phyloP scores from a whole-genome alignment of 2,329 filamentous ascomycete species.

The Ophiostoma angusticollis region DNA sequence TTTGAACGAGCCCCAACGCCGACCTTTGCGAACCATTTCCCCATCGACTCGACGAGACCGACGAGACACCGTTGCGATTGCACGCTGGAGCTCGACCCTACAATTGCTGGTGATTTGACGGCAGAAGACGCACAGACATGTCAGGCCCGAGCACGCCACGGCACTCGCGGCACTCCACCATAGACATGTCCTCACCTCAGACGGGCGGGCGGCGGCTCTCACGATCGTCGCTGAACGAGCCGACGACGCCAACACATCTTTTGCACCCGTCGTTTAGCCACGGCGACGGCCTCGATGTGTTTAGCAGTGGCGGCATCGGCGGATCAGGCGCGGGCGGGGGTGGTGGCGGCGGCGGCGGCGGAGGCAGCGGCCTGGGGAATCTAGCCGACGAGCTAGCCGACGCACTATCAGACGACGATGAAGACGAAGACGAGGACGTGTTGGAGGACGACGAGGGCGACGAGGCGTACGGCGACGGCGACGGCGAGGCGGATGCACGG shows the following conservation, averaged over 20 bases:
- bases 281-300: conserved; percentile 24
- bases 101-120: no score
- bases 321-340: no score
- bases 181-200: conserved; percentile 37
- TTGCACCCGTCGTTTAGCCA: conserved; percentile 36
- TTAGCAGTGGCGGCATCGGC: conserved; percentile 16
- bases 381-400: conserved; percentile 71
- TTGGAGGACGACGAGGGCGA: conserved; percentile 23
- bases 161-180: conserved; percentile 47
- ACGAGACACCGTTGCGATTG: no score
- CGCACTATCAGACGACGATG: conserved; percentile 52
- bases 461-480: neutral
- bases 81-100: no score
- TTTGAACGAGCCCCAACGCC: neutral
- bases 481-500: neutral
- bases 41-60: neutral
- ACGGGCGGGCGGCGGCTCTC: conserved; percentile 37
- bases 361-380: conserved; percentile 53
- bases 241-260: conserved; percentile 27
- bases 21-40: neutral
- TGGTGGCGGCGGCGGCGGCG: conserved; percentile 25
- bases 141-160: conserved; percentile 40
- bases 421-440: conserved; percentile 38
- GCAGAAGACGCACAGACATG: conserved; percentile 4
- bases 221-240: conserved; percentile 33